Evolutionary conservation across 139 green algal species (phyloP).

Genomic region (Deuterostichococcus epilithicus): DNA sequence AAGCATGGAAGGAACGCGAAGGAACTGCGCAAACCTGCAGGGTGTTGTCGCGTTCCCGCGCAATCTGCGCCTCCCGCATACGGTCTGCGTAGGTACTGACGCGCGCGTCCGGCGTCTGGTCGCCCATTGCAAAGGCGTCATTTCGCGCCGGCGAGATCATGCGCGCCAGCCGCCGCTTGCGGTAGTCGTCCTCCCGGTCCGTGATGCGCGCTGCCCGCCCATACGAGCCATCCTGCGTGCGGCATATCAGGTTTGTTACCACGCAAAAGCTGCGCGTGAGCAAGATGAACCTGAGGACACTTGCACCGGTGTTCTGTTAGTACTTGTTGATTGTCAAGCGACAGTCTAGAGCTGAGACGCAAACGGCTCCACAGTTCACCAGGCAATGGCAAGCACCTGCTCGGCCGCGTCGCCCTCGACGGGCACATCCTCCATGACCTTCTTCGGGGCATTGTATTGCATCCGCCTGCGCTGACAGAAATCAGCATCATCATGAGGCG

Average conservation of each 20-base stretch:
- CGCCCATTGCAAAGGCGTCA: slow-evolving; percentile 86
- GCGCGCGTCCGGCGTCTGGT: slow-evolving; percentile 73
- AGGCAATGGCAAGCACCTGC: neutral
- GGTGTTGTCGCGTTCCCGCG: slow-evolving; percentile 88
- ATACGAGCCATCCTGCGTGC: neutral
- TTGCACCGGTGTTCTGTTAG: too few relatives aligned
- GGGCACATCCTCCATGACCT: slow-evolving; percentile 58
- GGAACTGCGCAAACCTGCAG: slow-evolving; percentile 24
- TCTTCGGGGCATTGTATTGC: slow-evolving; percentile 73
- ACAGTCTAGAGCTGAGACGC: too few relatives aligned
- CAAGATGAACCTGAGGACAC: too few relatives aligned
- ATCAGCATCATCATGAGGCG: slow-evolving; percentile 6
- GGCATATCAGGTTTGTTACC: too few relatives aligned
- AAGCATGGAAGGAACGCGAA: neutral
- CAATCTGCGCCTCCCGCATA: slow-evolving; percentile 77
- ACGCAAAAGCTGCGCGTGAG: too few relatives aligned
- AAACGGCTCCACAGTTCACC: too few relatives aligned
- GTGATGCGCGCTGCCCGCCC: slow-evolving; percentile 50
- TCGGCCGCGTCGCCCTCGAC: slow-evolving; percentile 40
- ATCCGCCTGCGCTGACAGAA: slow-evolving; percentile 56
- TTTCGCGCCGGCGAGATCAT: slow-evolving; percentile 86
- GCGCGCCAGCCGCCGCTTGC: slow-evolving; percentile 67
- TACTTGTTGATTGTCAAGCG: too few relatives aligned
- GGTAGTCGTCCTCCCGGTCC: slow-evolving; percentile 92
- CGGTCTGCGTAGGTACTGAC: slow-evolving; percentile 88